Evolutionary conservation across 495 filamentous ascomycete genomes (phyloP), one percentile per base, ranked within the genome.

Genomic region (Oleoguttula mirabilis): DNA sequence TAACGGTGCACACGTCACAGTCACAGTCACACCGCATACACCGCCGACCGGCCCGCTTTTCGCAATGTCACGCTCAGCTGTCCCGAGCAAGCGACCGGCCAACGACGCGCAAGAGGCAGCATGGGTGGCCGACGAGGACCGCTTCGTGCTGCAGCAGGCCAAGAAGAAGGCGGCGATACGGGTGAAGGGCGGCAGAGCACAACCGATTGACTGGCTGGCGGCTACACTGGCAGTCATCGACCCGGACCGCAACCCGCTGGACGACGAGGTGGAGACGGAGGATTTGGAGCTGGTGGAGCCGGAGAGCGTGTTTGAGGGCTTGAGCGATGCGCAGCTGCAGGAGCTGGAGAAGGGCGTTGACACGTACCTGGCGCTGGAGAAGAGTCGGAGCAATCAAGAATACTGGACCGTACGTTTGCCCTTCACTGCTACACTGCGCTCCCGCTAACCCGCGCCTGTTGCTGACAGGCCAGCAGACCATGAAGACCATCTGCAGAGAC

Each of bases 151-250:
- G 49, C 87, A 88, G 60, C 90, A 99, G 60, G 81, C 90, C 20
- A 96, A 95, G 66, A 96, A 92, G 67, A 96, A 95, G 67, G 88
- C 90, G 27, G 84, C 86, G 53, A 93, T 99, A 43, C 79, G 90
- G 4, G 87, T 96, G n/a, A 83, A 87, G 49, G 88, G 92, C 60
- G 82, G 80, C 11, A 77, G 90, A 44, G 88, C 88, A 37, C 87
- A 84, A 59, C 82, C 88, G 10, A 88, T 96, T 59, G 90, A 99
- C 65, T 92, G 85, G 77, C 73, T 99, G 30, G 86, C 92, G 0
- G 88, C 95, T 42, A 93, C 79, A 40, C 62, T 99, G 28, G 77
- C 85, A 36, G 78, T 88, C 34, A 79, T 94, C 38, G 92, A 96
- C 59, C 72, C 83, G 20, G 84, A 85, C 33, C 75, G 82, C 48